Conservation (phyloP, 1,284 basidiomycete genomes). For the Puccinia novopanici region DNA sequence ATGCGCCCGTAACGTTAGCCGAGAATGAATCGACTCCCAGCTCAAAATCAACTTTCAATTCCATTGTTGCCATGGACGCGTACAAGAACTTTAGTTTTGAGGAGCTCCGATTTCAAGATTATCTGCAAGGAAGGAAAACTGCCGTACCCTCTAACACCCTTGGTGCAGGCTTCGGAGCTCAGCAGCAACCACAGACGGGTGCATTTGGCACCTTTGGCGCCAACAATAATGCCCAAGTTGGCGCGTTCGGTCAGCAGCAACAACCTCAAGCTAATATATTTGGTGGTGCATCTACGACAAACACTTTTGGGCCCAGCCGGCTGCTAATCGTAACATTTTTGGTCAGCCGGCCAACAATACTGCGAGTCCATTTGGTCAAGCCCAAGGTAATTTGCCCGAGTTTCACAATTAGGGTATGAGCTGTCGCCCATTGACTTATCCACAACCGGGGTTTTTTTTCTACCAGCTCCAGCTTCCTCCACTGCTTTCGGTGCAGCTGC, state of each 20-base stretch:
- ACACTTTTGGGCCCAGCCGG: constrained; percentile 42
- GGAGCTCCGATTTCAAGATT: constrained; percentile 49
- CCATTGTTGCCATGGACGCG: constrained; percentile 48
- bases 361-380: constrained; percentile 41
- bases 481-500: constrained; percentile 37
- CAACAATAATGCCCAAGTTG: constrained; percentile 29
- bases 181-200: constrained; percentile 41
- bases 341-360: constrained; percentile 35
- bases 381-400: constrained; percentile 16
- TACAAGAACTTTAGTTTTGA: constrained; percentile 50
- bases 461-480: constrained; percentile 20
- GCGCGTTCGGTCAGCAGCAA: constrained; percentile 48
- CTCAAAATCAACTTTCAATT: constrained; percentile 46
- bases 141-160: constrained; percentile 33
- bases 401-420: neutral
- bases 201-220: constrained; percentile 42
- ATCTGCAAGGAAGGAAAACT: constrained; percentile 45
- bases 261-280: constrained; percentile 43
- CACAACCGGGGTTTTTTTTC: neutral
- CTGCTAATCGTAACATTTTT: constrained; percentile 40
- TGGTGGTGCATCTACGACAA: constrained; percentile 20
- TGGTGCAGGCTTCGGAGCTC: constrained; percentile 23
- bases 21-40: constrained; percentile 50
- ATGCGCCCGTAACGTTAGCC: constrained; percentile 40
- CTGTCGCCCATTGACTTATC: neutral